Conservation (phyloP, 164 flowering plant species). For the Tetrastigma voinierianum region DNA sequence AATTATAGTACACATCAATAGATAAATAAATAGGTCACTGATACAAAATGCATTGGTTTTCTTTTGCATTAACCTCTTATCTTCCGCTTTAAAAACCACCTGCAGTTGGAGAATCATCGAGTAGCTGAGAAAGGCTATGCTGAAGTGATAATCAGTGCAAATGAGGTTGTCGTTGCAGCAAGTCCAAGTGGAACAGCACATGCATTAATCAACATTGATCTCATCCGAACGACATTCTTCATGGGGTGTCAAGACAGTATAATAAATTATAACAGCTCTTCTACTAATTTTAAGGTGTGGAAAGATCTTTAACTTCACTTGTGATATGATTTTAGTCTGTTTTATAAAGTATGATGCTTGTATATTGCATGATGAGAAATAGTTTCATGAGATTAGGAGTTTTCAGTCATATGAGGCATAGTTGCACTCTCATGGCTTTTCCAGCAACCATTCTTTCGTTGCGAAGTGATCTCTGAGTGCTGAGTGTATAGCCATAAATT, state of each 20-base stretch:
- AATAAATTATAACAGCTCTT: conserved; percentile 42
- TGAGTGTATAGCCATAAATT: no score
- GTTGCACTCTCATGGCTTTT: no score
- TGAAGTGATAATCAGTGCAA: conserved; percentile 60
- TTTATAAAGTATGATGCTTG: no score
- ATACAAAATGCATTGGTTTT: neutral
- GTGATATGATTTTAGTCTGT: no score
- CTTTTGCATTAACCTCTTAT: neutral
- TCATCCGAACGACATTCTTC: conserved; percentile 54
- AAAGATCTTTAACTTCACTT: conserved; percentile 51
- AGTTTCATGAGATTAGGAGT: no score
- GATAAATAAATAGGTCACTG: neutral
- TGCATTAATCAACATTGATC: conserved; percentile 73
- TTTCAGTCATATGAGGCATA: no score
- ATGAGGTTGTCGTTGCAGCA: conserved; percentile 76
- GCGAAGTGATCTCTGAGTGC: no score
- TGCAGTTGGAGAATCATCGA: conserved; percentile 70
- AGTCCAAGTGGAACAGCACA: conserved; percentile 84
- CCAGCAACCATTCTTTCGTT: no score
- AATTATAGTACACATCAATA: neutral
- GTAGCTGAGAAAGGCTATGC: conserved; percentile 58
- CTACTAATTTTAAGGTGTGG: conserved; percentile 78
- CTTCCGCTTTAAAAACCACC: conserved; percentile 1
- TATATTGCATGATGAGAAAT: no score
- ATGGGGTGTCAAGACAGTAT: conserved; percentile 80